Evolutionary conservation across 352 stramenopile species (phyloP).

Genomic region (Globisporangium megalacanthum): DNA sequence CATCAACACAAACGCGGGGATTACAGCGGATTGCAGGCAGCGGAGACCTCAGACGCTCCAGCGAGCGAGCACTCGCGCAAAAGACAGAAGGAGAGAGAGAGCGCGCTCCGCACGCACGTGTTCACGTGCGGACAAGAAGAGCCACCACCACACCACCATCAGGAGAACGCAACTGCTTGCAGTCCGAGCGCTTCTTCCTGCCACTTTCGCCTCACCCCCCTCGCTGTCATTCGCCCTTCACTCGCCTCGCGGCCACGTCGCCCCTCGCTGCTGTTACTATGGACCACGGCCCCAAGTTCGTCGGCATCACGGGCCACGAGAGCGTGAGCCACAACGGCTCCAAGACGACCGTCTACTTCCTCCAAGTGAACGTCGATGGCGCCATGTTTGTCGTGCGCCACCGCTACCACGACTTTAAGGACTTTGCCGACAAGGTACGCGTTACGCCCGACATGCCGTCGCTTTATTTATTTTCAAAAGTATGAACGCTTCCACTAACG

Average conservation of each 20-base stretch:
- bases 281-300: slow-evolving; percentile 59
- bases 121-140: slow-evolving; percentile 7
- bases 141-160: too few species aligned
- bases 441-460: not conserved
- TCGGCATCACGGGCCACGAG: slow-evolving; percentile 83
- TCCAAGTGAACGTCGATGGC: slow-evolving; percentile 72
- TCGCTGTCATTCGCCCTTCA: not conserved
- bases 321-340: slow-evolving; percentile 83
- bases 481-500: not conserved
- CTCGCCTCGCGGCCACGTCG: not conserved
- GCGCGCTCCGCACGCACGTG: not conserved
- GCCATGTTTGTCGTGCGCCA: slow-evolving; percentile 80
- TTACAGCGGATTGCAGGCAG: too few species aligned
- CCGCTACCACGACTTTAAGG: slow-evolving; percentile 87
- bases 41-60: not conserved
- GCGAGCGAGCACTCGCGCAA: slow-evolving; percentile 9
- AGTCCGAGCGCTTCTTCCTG: not conserved
- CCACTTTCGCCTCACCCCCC: not conserved
- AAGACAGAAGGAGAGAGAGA: slow-evolving; percentile 13
- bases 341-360: slow-evolving; percentile 85
- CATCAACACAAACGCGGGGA: slow-evolving; percentile 6
- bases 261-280: slow-evolving; percentile 22
- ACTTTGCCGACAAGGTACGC: slow-evolving; percentile 78
- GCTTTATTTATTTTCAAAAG: slow-evolving; percentile 1
- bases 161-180: too few species aligned